Percentiles rank a stretch among this genome's conserved stretches.
Evolutionary conservation across 2,329 filamentous ascomycete species (phyloP).

Genomic region (Apiospora rasikravindrae): DNA sequence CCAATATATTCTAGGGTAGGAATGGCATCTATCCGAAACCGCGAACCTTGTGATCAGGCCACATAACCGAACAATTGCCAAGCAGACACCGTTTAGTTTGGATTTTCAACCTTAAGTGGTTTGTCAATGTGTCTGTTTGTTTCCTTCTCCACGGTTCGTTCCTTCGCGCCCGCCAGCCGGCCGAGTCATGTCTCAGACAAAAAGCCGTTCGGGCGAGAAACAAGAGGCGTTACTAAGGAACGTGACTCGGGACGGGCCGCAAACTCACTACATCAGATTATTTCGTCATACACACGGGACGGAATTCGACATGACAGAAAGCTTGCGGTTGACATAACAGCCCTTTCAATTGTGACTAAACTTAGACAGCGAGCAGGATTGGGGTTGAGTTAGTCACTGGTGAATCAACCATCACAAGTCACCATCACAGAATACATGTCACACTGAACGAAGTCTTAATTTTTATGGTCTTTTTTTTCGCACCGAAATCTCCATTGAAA

Average conservation of each 20-base stretch:
- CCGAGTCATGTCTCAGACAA: conserved; percentile 1
- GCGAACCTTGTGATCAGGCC: not conserved
- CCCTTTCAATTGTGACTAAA: no score
- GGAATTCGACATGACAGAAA: not conserved
- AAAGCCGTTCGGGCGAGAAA: not conserved
- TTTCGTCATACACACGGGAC: not conserved
- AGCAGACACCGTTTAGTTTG: not conserved
- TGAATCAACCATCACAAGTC: not conserved
- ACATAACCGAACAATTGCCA: not conserved
- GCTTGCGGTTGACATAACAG: not conserved
- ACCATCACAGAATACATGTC: not conserved
- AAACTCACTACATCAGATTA: not conserved
- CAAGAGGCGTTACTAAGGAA: not conserved
- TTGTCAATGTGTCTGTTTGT: not conserved
- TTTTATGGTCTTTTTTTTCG: not conserved
- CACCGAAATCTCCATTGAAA: conserved; percentile 16
- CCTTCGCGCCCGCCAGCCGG: not conserved
- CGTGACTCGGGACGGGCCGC: conserved; percentile 1
- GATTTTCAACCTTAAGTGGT: not conserved
- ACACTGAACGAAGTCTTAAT: not conserved
- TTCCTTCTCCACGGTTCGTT: not conserved
- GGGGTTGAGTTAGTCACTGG: no score
- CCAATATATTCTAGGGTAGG: not conserved
- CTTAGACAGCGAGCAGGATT: no score
- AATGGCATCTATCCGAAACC: not conserved